These are phyloP conservation scores for Podospora comata DNA, from an alignment of 495 filamentous ascomycete genomes.

Conservation along the genomic window DNA sequence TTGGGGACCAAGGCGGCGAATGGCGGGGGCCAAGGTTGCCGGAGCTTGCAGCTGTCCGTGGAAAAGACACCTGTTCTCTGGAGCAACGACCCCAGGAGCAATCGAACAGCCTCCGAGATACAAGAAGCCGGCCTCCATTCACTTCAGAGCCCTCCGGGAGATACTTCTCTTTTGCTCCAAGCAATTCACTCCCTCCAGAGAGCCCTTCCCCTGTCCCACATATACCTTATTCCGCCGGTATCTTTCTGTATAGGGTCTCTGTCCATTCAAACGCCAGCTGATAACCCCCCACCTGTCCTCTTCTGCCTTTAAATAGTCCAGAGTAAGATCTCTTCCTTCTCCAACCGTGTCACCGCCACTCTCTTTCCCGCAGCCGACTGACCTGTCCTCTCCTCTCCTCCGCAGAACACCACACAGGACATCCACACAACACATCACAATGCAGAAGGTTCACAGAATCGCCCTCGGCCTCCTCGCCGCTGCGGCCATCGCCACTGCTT, in stretches of 20 bases:
- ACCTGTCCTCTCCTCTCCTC: conserved; percentile 6
- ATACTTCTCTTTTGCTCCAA: conserved; percentile 5
- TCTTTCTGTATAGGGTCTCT: conserved; percentile 20
- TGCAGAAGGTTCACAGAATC: conserved; percentile 34
- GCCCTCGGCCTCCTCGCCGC: conserved; percentile 59
- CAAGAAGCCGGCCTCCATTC: conserved; percentile 26
- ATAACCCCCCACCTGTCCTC: conserved; percentile 12
- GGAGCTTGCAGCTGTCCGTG: conserved; percentile 5
- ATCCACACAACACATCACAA: conserved; percentile 15
- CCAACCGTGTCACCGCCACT: neutral
- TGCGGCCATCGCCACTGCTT: conserved; percentile 58
- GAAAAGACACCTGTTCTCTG: conserved; percentile 39
- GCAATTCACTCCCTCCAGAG: conserved; percentile 10
- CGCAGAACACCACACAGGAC: neutral
- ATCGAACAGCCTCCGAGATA: conserved; percentile 25
- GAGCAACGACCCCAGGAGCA: conserved; percentile 25
- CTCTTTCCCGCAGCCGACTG: neutral
- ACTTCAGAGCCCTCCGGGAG: conserved; percentile 1
- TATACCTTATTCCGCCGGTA: conserved; percentile 13
- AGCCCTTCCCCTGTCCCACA: conserved; percentile 4
- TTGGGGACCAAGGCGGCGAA: conserved; percentile 11
- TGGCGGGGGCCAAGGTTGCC: conserved; percentile 17
- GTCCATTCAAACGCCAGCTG: neutral
- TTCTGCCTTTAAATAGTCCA: conserved; percentile 31
- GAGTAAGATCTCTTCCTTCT: conserved; percentile 19